Conservation (phyloP, 805 yeast species). For the Myxozyma monticola region DNA sequence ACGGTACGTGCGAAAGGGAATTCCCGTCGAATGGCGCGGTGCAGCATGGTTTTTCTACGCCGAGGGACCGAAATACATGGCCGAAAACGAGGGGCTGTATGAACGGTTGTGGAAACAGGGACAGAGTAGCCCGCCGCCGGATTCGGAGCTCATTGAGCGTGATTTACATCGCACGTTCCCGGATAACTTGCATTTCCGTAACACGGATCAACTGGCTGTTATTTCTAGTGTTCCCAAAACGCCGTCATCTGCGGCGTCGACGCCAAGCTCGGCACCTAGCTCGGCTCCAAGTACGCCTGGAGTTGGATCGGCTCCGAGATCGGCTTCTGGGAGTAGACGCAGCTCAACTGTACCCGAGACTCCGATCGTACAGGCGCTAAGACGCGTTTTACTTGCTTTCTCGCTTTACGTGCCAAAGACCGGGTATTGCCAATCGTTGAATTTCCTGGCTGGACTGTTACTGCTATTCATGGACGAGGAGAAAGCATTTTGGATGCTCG, state of each 20-base stretch:
- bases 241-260: slow-evolving; percentile 1
- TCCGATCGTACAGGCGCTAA: slow-evolving; percentile 63
- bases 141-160: slow-evolving; percentile 90
- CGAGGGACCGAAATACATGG: slow-evolving; percentile 65
- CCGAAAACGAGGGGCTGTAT: slow-evolving; percentile 65
- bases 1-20: slow-evolving; percentile 82
- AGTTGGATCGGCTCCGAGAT: too few species aligned
- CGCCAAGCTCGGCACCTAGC: slow-evolving; percentile 6
- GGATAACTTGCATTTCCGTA: slow-evolving; percentile 77
- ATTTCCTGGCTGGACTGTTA: slow-evolving; percentile 85
- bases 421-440: slow-evolving; percentile 95
- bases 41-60: slow-evolving; percentile 96
- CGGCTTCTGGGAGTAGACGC: too few species aligned
- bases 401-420: slow-evolving; percentile 83
- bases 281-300: too few species aligned
- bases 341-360: slow-evolving; percentile 49
- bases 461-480: slow-evolving; percentile 87
- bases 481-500: slow-evolving; percentile 92
- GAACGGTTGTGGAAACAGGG: slow-evolving; percentile 65
- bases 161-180: slow-evolving; percentile 95
- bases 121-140: slow-evolving; percentile 55
- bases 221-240: slow-evolving; percentile 8
- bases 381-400: slow-evolving; percentile 81
- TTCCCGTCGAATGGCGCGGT: slow-evolving; percentile 98
- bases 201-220: slow-evolving; percentile 36